Percentiles rank a stretch among this genome's conserved stretches.
Conservation (phyloP, 129 eudicot species). For the Tagetes patula region DNA sequence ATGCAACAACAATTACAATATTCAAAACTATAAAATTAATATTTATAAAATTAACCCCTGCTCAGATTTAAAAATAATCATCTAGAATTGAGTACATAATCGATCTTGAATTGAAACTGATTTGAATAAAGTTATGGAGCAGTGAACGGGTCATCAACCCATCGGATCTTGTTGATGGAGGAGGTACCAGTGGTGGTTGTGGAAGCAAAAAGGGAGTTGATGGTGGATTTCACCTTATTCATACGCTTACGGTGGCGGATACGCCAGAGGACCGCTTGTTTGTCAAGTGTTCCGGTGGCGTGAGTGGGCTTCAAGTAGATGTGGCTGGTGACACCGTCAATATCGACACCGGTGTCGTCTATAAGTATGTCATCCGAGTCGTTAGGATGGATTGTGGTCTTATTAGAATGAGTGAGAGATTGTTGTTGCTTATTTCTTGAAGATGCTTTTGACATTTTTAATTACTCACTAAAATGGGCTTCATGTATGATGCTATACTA, state of each 20-base stretch:
- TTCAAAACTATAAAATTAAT: background rate
- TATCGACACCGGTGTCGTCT: background rate
- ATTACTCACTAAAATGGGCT: conserved; percentile 16
- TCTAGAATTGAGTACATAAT: background rate
- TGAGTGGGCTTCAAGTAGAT: conserved; percentile 18
- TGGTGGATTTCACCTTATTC: conserved; percentile 41
- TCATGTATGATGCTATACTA: conserved; percentile 17
- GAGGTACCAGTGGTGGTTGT: background rate
- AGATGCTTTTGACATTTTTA: conserved; percentile 30
- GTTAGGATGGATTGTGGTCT: conserved; percentile 2
- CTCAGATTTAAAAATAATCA: background rate
- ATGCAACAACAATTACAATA: background rate
- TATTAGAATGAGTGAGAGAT: conserved; percentile 19
- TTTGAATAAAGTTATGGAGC: conserved; percentile 1
- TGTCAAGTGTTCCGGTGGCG: conserved; percentile 38
- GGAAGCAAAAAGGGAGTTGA: conserved; percentile 40
- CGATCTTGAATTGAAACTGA: too few species aligned
- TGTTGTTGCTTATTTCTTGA: conserved; percentile 10
- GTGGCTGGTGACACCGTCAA: conserved; percentile 10
- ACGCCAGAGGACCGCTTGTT: conserved; percentile 55
- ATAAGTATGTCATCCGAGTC: conserved; percentile 15
- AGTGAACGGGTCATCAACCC: conserved; percentile 4
- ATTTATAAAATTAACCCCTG: background rate
- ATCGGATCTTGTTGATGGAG: background rate
- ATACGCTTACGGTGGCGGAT: conserved; percentile 64